Percentiles rank a stretch among this genome's conserved stretches.
phyloP scores from a whole-genome alignment of 139 green algal species.

The Yamagishiella unicocca region DNA sequence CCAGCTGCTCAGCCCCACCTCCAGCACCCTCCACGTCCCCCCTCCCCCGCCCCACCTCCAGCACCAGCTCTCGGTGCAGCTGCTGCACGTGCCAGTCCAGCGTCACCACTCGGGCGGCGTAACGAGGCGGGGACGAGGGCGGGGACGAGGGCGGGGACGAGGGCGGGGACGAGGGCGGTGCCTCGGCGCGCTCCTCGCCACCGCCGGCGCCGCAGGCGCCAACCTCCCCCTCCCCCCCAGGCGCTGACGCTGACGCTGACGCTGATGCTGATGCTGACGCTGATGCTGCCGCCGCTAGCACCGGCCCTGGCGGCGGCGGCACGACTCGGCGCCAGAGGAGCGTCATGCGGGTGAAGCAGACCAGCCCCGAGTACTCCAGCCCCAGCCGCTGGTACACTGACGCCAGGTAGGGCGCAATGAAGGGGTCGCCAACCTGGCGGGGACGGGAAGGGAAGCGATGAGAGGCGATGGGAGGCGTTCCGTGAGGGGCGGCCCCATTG shows the following conservation, averaged over 20 bases:
- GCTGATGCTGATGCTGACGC: neutral
- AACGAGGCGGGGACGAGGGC: neutral
- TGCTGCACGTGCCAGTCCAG: conserved; percentile 43
- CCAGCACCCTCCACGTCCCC: too few relatives aligned
- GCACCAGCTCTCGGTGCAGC: conserved; percentile 40
- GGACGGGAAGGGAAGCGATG: too few relatives aligned
- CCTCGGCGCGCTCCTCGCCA: neutral
- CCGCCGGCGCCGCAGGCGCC: neutral
- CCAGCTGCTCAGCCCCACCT: too few relatives aligned
- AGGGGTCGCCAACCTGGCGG: conserved; percentile 46
- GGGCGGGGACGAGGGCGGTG: neutral
- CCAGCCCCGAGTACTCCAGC: conserved; percentile 5
- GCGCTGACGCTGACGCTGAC: neutral
- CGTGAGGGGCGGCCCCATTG: too few relatives aligned
- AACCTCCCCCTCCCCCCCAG: neutral
- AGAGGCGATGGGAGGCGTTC: too few relatives aligned
- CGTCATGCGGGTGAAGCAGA: conserved; percentile 36
- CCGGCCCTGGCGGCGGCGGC: neutral
- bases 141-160: neutral
- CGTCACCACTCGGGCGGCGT: neutral
- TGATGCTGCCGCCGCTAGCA: neutral
- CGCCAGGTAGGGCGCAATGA: conserved; percentile 38
- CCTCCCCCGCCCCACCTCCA: conserved; percentile 33
- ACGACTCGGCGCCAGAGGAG: conserved; percentile 1
- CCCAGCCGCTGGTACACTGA: conserved; percentile 37